Evolutionary conservation across 768 basidiomycete genomes (phyloP), one percentile per base, ranked within the genome.

Genomic region (Boletales sp.): DNA sequence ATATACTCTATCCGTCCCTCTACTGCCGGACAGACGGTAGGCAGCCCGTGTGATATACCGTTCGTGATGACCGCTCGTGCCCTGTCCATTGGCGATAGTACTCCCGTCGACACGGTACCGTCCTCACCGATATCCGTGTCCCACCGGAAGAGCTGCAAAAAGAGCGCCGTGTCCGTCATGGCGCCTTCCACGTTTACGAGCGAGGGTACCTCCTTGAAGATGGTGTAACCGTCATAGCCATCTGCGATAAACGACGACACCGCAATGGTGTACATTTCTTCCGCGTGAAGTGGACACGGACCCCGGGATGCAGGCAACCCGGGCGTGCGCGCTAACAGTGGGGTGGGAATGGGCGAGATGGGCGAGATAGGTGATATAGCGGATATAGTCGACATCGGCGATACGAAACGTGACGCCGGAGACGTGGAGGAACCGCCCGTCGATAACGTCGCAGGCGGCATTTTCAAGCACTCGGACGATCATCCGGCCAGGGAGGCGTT

Each of bases 1-100:
- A 6, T 27, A 27, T 37, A 52, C 40, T 40, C 40, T 51, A 51
- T 56, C 21, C 49, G 61, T 32, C 51, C 61, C 44, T 54, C 52
- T 6, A 47, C 48, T 24, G 21, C 52, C 14, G 52, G 56, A 18
- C 40, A 35, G 40, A 46, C 40, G 1, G 49, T 45, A 3, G 45
- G 48, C 13, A 44, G n/a, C 14, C 46, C 44, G 5, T 19, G 29
- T n/a, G 45, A 29, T 29, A n/a, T 41, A 2, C 41, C 50, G 4
- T 46, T 18, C 8, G 38, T 18, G 34, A 45, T 54, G 46, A 43
- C 52, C 32, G 27, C 54, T 43, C 39, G 29, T 29, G 52, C 47
- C 31, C 50, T 54, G 40, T 51, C 48, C 19, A 52, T 44, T 30
- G 45, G 40, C 24, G 24, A 27, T 27, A 27, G 24, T 5, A 27